Base-by-base conservation (phyloP, 2,329 filamentous ascomycete species). In the Akanthomyces dipterigenus region DNA sequence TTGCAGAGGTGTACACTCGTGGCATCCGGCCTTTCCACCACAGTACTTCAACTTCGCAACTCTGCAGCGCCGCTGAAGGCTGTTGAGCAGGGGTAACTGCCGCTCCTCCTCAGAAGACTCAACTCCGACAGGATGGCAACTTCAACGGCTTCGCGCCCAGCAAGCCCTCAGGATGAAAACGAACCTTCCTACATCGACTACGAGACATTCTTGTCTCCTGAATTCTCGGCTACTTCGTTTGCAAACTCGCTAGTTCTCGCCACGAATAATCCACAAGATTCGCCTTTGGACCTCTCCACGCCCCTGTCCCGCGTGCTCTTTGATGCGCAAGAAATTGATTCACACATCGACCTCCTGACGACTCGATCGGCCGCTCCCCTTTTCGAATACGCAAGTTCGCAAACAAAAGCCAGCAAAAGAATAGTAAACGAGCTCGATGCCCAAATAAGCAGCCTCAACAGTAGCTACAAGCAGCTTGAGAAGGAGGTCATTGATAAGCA, bases 251-350 rank as follows among this genome's bases (percentile, higher is more conserved):
- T 99, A 63, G 90, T 98, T 54, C 86, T 93, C 62, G 83, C 88
- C 43, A 98, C 93, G 60, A 98, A 98, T 79, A 96, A 97, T 76
- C 82, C 91, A 62, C 90, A 88, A 67, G 95, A 98, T 76, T 88
- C 88, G 1, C 89, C 91, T 7, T 84, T 98, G 68, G 95, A 99
- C 74, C 88, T 99, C 62, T 93, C 92, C 6, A 98, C 95, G 18
- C 93, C 95, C 3, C 83, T 99, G 53, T 96, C 93, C 5, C 87
- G 91, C 60, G 93, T 97, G 5, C 86, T 98, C 7, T 99, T 99
- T 76, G 95, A 99, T 75, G 88, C 95, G 3, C 95, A 98, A 72
- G 95, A 98, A 75, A 89, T 99, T 66, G 93, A 98, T 76, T 96
- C 93, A 0, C 92, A 96, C 72, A 96, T 99, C 65, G 91, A 99